Base-by-base conservation (phyloP, 306 rosid species). In the Vigna nakashimae region DNA sequence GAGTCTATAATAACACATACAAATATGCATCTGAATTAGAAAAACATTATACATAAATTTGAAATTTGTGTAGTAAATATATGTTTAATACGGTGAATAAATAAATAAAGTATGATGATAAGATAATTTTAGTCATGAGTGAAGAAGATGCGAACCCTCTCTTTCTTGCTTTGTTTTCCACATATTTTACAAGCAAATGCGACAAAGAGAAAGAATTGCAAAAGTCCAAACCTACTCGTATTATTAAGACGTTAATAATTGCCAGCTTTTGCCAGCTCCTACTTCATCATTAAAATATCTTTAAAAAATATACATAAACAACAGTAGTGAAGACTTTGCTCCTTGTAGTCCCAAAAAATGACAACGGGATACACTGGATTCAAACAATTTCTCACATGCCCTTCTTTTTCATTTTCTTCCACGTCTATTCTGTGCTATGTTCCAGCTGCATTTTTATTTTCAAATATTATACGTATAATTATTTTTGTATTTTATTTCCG, bases 181-280 rank as follows among this genome's bases (percentile, higher is more conserved):
- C 43, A 36, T 60, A 32, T 48, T 50, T 62, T 63, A 50, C 32
- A 55, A 80, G 1, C 40, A n/a, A 52, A 80, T n/a, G 32, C 74
- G 68, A 76, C 81, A 69, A 81, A 70, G 15, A 63, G 4, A 62
- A 52, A 51, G 59, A 76, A 76, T 65, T 64, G 79, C 57, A 45
- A 18, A 71, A 72, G 50, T 71, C 80, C 71, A 82, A 58, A 16
- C 3, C 12, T 62, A 63, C 69, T 70, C 16, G 5, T 24, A 81
- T 58, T 50, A 51, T 76, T 57, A 65, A 55, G 13, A 65, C 40
- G 18, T 9, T 18, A 69, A 79, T 77, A 50, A 57, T 84, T 77
- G 85, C 82, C 85, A 77, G 88, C 85, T 77, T 50, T 73, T 78
- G 71, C 85, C 85, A 84, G 85, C 80, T 80, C 59, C 65, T 12